A percentile compares a stretch with the other conserved stretches of the same genome.
phyloP scores from a whole-genome alignment of 305 asterid genomes.

The Fraxinus ornus region DNA sequence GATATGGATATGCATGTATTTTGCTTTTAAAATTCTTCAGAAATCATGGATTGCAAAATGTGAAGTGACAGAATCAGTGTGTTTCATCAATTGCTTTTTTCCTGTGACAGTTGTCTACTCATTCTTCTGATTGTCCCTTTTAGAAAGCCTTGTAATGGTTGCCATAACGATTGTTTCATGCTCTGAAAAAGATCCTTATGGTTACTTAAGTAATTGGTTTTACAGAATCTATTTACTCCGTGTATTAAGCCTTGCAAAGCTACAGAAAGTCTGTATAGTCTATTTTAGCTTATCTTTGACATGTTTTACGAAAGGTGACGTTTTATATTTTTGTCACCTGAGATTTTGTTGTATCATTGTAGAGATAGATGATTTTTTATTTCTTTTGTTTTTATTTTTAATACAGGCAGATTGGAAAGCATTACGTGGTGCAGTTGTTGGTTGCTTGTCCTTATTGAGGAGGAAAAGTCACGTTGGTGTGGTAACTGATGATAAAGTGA shows the following conservation, averaged over 20 bases:
- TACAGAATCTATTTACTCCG: conserved; percentile 4
- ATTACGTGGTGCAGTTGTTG: conserved; percentile 87
- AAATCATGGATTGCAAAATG: neutral
- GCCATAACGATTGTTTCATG: neutral
- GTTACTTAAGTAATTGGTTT: conserved; percentile 9
- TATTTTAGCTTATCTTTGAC: neutral
- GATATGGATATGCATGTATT: neutral
- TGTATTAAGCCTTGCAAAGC: conserved; percentile 1
- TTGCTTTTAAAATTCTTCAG: neutral
- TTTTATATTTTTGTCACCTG: conserved; percentile 7
- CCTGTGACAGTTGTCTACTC: neutral
- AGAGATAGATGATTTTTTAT: conserved; percentile 34
- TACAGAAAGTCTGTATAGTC: neutral
- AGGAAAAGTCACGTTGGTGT: conserved; percentile 66
- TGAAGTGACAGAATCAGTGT: neutral
- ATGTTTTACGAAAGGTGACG: neutral
- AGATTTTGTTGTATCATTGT: conserved; percentile 20
- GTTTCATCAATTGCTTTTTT: neutral
- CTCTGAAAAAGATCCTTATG: conserved; percentile 8
- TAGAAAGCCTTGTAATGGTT: conserved; percentile 6
- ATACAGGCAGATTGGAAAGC: conserved; percentile 99
- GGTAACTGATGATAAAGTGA: conserved; percentile 58
- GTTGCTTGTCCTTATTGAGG: conserved; percentile 84
- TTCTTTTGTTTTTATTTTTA: neutral
- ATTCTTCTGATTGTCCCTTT: neutral